phyloP scores from a whole-genome alignment of 31 red algal species.

The Asparagopsis taxiformis region DNA sequence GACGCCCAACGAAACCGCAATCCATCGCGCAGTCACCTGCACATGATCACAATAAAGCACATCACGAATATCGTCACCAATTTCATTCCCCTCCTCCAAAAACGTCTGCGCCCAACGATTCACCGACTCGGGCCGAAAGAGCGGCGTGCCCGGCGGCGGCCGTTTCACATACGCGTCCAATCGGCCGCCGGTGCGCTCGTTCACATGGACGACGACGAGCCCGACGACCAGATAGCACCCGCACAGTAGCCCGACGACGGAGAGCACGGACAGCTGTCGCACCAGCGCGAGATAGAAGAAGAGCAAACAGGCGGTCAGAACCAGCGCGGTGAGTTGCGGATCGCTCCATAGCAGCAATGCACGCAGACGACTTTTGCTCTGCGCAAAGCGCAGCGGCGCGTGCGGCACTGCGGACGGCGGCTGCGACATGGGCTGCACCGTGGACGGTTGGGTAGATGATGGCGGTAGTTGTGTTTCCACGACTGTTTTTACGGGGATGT shows the following conservation, averaged over 20 bases:
- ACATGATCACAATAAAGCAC: slow-evolving; percentile 64
- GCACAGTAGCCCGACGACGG: slow-evolving; percentile 35
- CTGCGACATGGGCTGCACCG: neutral
- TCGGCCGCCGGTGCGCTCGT: slow-evolving; percentile 35
- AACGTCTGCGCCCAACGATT: slow-evolving; percentile 31
- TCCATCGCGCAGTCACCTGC: slow-evolving; percentile 3
- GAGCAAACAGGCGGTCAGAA: slow-evolving; percentile 29
- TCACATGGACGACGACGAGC: slow-evolving; percentile 18
- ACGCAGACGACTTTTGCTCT: slow-evolving; percentile 19
- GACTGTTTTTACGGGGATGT: neutral
- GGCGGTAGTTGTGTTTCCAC: neutral
- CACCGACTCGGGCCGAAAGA: slow-evolving; percentile 36
- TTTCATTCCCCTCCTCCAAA: slow-evolving; percentile 65
- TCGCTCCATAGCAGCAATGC: slow-evolving; percentile 57
- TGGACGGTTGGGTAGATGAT: slow-evolving; percentile 11
- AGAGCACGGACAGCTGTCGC: slow-evolving; percentile 50
- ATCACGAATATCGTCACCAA: slow-evolving; percentile 59
- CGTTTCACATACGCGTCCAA: slow-evolving; percentile 44
- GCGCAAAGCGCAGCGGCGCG: slow-evolving; percentile 31
- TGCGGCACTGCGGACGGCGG: slow-evolving; percentile 14
- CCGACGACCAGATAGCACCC: slow-evolving; percentile 32
- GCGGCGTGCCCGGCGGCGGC: slow-evolving; percentile 30
- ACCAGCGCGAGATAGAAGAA: slow-evolving; percentile 74
- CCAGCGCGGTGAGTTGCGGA: slow-evolving; percentile 37
- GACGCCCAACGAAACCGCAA: slow-evolving; percentile 27